These are phyloP conservation scores for Fusarium virguliforme DNA, from an alignment of 2,329 filamentous ascomycete species.

Conservation along the genomic window DNA sequence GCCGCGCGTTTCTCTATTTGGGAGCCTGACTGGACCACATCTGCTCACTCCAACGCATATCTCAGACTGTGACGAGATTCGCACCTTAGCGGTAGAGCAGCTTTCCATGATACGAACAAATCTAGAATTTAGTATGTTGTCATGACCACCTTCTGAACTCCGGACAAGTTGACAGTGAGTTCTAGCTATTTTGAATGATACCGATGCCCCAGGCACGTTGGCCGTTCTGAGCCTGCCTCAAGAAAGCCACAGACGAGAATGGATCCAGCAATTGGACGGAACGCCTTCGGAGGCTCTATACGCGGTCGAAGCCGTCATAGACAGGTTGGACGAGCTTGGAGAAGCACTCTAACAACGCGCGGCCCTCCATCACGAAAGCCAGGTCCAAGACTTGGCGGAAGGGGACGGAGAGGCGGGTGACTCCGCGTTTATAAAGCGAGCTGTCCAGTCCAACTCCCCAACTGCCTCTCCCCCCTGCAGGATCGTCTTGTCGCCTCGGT, in stretches of 20 bases:
- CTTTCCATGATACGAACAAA: constrained; percentile 6
- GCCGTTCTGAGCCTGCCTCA: neutral
- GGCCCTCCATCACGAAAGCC: neutral
- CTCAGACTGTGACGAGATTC: neutral
- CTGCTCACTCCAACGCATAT: neutral
- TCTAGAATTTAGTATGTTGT: constrained; percentile 10
- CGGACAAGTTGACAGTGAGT: neutral
- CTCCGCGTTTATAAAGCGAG: neutral
- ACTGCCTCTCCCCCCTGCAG: constrained; percentile 1
- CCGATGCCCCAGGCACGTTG: neutral
- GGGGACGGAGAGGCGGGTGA: neutral
- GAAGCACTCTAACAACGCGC: neutral
- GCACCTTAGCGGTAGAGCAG: neutral
- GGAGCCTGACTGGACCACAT: neutral
- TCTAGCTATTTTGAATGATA: neutral
- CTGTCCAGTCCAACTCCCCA: neutral
- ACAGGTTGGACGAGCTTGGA: neutral
- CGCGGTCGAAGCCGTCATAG: constrained; percentile 8
- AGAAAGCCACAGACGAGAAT: neutral
- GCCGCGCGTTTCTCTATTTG: neutral
- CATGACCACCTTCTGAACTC: neutral
- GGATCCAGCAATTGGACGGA: constrained; percentile 5
- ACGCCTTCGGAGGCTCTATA: neutral
- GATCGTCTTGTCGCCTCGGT: neutral
- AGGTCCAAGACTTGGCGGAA: neutral